Percentiles rank a stretch among this genome's conserved stretches.
Evolutionary conservation across 441 rosid species (phyloP).

Genomic region (Jatropha multifida): DNA sequence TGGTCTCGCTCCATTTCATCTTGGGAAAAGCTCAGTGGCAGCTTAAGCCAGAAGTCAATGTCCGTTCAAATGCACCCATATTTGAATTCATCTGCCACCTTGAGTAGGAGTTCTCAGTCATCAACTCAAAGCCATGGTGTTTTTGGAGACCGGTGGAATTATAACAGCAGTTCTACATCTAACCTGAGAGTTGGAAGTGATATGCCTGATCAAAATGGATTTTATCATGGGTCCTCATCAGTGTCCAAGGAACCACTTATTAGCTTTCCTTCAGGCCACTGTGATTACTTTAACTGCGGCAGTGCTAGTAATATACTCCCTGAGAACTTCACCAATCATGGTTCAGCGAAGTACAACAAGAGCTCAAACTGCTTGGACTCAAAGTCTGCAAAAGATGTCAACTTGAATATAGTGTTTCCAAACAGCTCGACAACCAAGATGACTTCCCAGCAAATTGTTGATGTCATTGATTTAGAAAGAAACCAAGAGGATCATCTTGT

Average conservation of each 20-base stretch:
- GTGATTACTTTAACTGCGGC: conserved; percentile 41
- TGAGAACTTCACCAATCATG: conserved; percentile 27
- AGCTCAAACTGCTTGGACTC: conserved; percentile 40
- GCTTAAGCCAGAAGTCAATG: conserved; percentile 54
- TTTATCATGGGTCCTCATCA: conserved; percentile 62
- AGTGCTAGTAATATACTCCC: conserved; percentile 33
- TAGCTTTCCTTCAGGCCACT: conserved; percentile 35
- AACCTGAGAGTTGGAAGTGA: conserved; percentile 44
- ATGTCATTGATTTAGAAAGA: conserved; percentile 46
- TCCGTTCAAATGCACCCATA: conserved; percentile 49
- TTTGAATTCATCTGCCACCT: conserved; percentile 50
- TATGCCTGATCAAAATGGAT: conserved; percentile 49
- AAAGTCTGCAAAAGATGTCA: conserved; percentile 51
- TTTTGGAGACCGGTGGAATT: conserved; percentile 55
- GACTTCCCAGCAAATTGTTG: conserved; percentile 32
- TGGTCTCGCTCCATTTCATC: conserved; percentile 54
- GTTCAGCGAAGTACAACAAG: conserved; percentile 32
- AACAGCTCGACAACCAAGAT: conserved; percentile 39
- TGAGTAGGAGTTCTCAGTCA: conserved; percentile 44
- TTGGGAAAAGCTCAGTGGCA: conserved; percentile 51
- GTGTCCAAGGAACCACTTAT: conserved; percentile 47
- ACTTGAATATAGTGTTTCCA: conserved; percentile 54
- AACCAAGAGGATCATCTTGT: conserved; percentile 39
- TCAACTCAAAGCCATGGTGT: conserved; percentile 49
- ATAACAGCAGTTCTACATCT: conserved; percentile 43